Conservation (phyloP, 2,329 filamentous ascomycete species). For the Botryotinia calthae region DNA sequence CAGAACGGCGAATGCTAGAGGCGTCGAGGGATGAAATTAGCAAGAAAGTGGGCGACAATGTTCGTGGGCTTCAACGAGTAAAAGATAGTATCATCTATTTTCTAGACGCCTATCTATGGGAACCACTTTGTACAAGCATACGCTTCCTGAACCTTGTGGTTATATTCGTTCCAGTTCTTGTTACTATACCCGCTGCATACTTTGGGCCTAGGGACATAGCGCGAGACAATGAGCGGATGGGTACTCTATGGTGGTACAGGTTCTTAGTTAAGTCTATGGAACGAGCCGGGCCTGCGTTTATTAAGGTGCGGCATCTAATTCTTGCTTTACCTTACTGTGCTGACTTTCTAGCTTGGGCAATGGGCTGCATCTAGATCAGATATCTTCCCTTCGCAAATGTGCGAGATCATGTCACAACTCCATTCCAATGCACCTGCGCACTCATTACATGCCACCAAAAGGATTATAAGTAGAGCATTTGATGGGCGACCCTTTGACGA, state of each 20-base stretch:
- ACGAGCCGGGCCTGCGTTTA: constrained; percentile 88
- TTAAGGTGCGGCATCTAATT: constrained; percentile 64
- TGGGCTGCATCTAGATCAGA: constrained; percentile 96
- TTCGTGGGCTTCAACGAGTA: constrained; percentile 57
- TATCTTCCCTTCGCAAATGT: constrained; percentile 93
- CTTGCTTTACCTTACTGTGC: not conserved
- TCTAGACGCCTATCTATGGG: constrained; percentile 71
- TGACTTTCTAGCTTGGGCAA: constrained; percentile 70
- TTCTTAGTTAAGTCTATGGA: constrained; percentile 91
- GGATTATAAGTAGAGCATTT: constrained; percentile 79
- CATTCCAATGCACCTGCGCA: constrained; percentile 95
- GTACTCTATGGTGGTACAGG: constrained; percentile 91
- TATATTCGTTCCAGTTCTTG: constrained; percentile 89
- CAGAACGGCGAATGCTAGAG: constrained; percentile 83
- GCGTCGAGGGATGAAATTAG: constrained; percentile 74
- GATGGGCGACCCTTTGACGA: constrained; percentile 76
- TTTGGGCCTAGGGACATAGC: constrained; percentile 63
- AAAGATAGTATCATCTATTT: constrained; percentile 61
- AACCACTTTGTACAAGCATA: constrained; percentile 81
- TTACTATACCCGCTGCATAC: constrained; percentile 78
- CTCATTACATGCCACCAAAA: constrained; percentile 74
- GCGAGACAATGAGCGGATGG: constrained; percentile 71
- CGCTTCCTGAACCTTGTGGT: constrained; percentile 83
- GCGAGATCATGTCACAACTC: constrained; percentile 86
- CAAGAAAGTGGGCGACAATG: constrained; percentile 62